Evolutionary conservation across 2,329 filamentous ascomycete species (phyloP), one percentile per base, ranked within the genome.

Genomic region (Alternaria angustiovoidea): DNA sequence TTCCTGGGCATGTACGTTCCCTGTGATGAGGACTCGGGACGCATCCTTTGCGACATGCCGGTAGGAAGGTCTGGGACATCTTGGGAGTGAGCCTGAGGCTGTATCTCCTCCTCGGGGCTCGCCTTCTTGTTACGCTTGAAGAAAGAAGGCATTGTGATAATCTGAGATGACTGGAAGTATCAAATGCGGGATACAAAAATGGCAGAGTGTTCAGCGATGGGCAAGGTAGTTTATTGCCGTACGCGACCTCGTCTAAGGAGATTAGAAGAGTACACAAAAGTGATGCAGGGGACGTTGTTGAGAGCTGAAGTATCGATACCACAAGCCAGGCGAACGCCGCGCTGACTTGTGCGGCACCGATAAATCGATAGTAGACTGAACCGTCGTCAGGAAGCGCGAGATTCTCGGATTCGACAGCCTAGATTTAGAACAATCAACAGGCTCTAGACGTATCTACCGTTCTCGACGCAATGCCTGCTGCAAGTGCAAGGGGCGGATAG

Each of bases 211-310:
- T 47, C 43, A 32, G 36, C 22, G 54, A 32, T 34, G 58, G 54
- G 58, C 58, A 52, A 53, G 54, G 54, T 47, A 18, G 58, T 61
- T 57, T 44, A 61, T 61, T 61, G 58, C 58, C 48, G 48, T 48
- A 57, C 3, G 30, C 54, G 36, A 53, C 42, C 22, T 46, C 42
- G 30, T 12, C 24, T 14, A 51, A 52, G 41, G 42, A 47, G n/a
- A 38, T 38, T 55, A 43, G 58, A 48, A 36, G 26, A 48, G 42
- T 26, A 39, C 36, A 14, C 20, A 22, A 18, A 24, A 22, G 12
- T 22, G 7, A 48, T 30, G 32, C 34, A 41, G 30, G 26, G 22
- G 42, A 61, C 36, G 36, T 42, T 57, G 54, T 49, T 57, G 54
- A 52, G 58, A 52, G 43, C 48, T 53, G 42, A 61, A 53, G 58